Base-by-base conservation (phyloP, 1,284 basidiomycete genomes). In the Inonotus hispidus region DNA sequence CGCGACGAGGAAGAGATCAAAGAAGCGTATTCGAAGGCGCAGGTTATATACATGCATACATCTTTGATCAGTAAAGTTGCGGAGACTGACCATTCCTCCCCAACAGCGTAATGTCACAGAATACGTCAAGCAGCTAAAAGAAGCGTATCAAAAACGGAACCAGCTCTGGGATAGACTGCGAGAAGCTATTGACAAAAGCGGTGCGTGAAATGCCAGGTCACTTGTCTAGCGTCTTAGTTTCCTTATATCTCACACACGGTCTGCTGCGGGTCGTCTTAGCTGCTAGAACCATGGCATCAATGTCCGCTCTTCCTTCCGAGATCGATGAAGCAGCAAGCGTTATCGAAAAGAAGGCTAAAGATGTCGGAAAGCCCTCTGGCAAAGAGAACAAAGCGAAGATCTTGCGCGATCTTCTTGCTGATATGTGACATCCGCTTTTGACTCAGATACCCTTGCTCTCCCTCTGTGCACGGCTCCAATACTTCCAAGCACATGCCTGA, bases 121-220 rank as follows among this genome's bases (percentile, higher is more conserved):
- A 19, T 69, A 80, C 5, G 70, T 80, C 23, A 69, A 62, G 7
- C 73, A 78, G 63, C 74, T 85, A 37, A 72, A 76, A 60, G 71
- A 73, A 49, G 78, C 79, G 21, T 82, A 80, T 67, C 66, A 66
- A 46, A 69, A 70, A 35, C 77, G 82, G 45, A 76, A 79, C 19
- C 68, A 71, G 50, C 73, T 83, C 23, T 84, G 80, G 80, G 57
- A 65, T 19, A 70, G 76, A 10, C 72, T 83, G 19, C 71, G 80
- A 45, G 68, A 71, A 14, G 70, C 72, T 2, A 59, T 82, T n/a
- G 70, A 78, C 37, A 70, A 72, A 56, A 78, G 77, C 66, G 77
- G 82, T 82, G 73, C 61, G 64, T 60, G 11, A 19, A 68, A 63
- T 58, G 58, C 58, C 43, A 55, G 57, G 58, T 60, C 56, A 59